These are phyloP conservation scores for Aspergillus affinis DNA, from an alignment of 495 filamentous ascomycete species.

Conservation along the genomic window DNA sequence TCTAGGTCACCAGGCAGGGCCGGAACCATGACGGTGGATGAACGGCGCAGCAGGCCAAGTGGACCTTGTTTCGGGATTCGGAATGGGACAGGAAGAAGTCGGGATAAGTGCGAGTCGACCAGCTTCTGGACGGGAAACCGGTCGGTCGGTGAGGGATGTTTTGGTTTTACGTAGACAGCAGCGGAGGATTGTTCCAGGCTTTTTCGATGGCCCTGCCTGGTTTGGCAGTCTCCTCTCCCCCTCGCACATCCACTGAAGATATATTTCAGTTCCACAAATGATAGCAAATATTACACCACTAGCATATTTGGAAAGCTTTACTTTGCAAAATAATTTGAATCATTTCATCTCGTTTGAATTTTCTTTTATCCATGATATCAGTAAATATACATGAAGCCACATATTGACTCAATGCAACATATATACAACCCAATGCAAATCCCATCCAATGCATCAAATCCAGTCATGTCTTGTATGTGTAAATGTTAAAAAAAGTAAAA, in stretches of 20 bases:
- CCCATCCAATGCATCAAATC: neutral
- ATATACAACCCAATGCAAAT: neutral
- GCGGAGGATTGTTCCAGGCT: neutral
- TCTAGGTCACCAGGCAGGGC: slow-evolving; percentile 56
- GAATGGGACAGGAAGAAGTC: slow-evolving; percentile 21
- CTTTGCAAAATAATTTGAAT: no score
- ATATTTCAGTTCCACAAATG: neutral
- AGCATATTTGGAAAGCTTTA: no score
- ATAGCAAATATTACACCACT: no score
- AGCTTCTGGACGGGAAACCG: slow-evolving; percentile 51
- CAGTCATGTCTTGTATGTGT: neutral
- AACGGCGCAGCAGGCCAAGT: slow-evolving; percentile 46
- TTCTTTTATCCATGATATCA: neutral
- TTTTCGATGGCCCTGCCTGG: neutral
- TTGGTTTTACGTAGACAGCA: slow-evolving; percentile 69
- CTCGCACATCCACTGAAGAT: no score
- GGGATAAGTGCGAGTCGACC: slow-evolving; percentile 56
- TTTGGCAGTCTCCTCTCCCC: neutral
- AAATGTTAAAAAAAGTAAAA: neutral
- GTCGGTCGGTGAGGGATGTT: slow-evolving; percentile 67
- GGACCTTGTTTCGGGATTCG: slow-evolving; percentile 12
- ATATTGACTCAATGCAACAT: neutral
- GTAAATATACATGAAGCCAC: neutral
- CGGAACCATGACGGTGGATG: slow-evolving; percentile 77
- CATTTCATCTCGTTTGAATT: neutral